Percentiles rank a stretch among this genome's conserved stretches.
phyloP scores from a whole-genome alignment of 2,329 filamentous ascomycete species.

The Fusarium sp. region DNA sequence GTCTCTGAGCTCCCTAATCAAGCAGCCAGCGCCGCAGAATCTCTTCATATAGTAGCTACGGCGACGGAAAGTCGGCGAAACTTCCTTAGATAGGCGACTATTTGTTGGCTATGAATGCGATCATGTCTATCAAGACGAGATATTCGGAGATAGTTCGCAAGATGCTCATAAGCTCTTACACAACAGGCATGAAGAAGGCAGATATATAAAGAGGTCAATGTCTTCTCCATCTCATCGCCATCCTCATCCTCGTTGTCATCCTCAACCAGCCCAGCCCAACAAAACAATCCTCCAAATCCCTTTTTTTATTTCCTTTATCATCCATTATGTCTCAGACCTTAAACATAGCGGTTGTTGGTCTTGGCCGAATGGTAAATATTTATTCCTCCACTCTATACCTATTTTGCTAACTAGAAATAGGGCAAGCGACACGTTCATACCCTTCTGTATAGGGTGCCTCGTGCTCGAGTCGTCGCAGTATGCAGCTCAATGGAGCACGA shows the following conservation, averaged over 20 bases:
- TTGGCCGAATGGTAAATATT: slow-evolving; percentile 24
- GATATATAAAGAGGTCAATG: rapidly evolving
- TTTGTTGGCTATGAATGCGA: not conserved
- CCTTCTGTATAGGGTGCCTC: slow-evolving; percentile 23
- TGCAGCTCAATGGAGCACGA: slow-evolving; percentile 19
- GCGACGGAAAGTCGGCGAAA: rapidly evolving
- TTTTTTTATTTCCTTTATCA: no score
- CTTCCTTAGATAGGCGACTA: rapidly evolving
- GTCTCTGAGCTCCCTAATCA: rapidly evolving
- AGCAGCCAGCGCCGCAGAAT: rapidly evolving
- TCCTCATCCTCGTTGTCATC: not conserved
- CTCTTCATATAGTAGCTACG: rapidly evolving
- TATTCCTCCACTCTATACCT: not conserved
- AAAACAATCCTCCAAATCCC: rapidly evolving
- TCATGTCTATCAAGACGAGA: no score
- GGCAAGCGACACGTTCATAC: slow-evolving; percentile 29
- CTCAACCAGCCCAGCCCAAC: no score
- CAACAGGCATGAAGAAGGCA: rapidly evolving
- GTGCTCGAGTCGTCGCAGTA: slow-evolving; percentile 21
- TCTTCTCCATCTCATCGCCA: not conserved
- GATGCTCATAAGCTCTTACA: not conserved
- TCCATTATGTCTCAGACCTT: slow-evolving; percentile 6
- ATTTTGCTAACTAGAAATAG: not conserved
- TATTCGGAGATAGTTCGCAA: not conserved
- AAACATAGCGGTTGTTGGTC: slow-evolving; percentile 31